Conservation (phyloP, 139 green algal species). For the Zygnema circumcarinatum region DNA sequence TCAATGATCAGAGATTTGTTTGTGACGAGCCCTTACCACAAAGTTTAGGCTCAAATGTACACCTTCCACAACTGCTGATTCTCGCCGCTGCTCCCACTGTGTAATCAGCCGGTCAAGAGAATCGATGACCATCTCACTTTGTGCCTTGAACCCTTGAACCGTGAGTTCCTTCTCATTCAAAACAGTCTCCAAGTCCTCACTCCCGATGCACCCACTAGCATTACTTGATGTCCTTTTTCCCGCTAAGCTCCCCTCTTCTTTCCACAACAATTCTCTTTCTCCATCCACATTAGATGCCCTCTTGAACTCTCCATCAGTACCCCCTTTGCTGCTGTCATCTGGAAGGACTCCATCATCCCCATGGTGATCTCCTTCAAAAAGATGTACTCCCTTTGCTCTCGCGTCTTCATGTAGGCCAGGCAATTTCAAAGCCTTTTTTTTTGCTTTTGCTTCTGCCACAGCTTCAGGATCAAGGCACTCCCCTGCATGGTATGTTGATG, state of each 20-base stretch:
- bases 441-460: conserved; percentile 35
- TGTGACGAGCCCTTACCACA: conserved; percentile 60
- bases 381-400: background rate
- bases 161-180: conserved; percentile 24
- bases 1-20: no score
- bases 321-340: background rate
- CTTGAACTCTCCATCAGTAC: conserved; percentile 13
- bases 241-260: background rate
- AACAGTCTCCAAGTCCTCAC: conserved; percentile 2
- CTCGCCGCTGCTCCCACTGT: conserved; percentile 63
- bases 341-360: no score
- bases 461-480: conserved; percentile 51
- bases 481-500: conserved; percentile 88
- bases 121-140: conserved; percentile 81
- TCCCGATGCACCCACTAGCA: background rate
- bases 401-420: background rate
- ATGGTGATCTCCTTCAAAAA: no score
- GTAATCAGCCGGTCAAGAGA: conserved; percentile 78
- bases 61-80: conserved; percentile 78
- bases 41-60: conserved; percentile 77
- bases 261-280: background rate
- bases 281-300: background rate
- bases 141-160: conserved; percentile 64
- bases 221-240: background rate
- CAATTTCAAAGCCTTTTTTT: conserved; percentile 4